phyloP scores from a whole-genome alignment of 495 filamentous ascomycete genomes.

The Aspergillus cavernicola region DNA sequence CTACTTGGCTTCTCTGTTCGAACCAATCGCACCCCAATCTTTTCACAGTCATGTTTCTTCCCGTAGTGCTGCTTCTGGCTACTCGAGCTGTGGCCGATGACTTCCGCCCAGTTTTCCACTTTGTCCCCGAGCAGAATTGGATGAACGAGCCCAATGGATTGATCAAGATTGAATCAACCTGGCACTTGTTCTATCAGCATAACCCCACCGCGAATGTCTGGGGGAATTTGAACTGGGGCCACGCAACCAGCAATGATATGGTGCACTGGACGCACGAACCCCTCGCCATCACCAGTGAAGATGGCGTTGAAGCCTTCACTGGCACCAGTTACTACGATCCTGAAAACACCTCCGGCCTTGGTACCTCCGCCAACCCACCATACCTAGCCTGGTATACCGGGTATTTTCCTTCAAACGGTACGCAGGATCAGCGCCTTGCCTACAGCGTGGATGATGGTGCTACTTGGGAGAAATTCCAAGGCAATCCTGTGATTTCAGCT shows the following conservation, averaged over 20 bases:
- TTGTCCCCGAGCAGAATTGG: conserved; percentile 10
- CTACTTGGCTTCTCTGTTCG: too few relatives aligned
- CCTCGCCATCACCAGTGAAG: conserved; percentile 4
- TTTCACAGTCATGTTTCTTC: too few relatives aligned
- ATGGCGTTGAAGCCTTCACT: conserved; percentile 5
- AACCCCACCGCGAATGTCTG: conserved; percentile 14
- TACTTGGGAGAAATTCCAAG: background rate
- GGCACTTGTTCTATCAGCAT: conserved; percentile 15
- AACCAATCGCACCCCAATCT: too few relatives aligned
- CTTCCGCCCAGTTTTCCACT: conserved; percentile 8
- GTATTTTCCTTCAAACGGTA: background rate
- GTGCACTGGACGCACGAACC: conserved; percentile 4
- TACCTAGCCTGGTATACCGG: conserved; percentile 10
- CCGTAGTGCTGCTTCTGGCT: too few relatives aligned
- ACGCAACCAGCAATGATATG: conserved; percentile 9
- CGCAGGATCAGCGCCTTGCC: conserved; percentile 10
- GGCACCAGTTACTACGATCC: conserved; percentile 4
- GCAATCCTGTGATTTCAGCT: conserved; percentile 3
- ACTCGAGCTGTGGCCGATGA: too few relatives aligned
- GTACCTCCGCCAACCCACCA: background rate
- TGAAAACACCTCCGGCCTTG: conserved; percentile 5
- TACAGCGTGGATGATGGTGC: conserved; percentile 4
- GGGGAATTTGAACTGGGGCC: conserved; percentile 14
- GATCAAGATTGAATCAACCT: conserved; percentile 6
- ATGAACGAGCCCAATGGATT: conserved; percentile 14